A percentile compares a stretch with the other conserved stretches of the same genome.
Evolutionary conservation across 225 moss, liverwort and hornwort species (phyloP).

Genomic region (Takakia lepidozioides): DNA sequence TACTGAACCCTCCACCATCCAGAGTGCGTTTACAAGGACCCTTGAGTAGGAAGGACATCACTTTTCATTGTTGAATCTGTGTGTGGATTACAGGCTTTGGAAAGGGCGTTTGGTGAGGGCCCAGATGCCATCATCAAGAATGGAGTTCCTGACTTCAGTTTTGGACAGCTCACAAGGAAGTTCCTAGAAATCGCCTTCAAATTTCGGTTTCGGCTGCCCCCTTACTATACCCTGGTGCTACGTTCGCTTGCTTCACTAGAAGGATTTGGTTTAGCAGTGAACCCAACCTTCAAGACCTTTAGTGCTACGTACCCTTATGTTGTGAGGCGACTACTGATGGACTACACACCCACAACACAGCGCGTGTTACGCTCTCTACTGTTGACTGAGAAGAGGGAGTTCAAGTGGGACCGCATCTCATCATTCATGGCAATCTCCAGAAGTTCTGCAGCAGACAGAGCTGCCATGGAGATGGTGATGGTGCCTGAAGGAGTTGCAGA

Average conservation of each 20-base stretch:
- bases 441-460: slow-evolving; percentile 40
- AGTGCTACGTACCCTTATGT: slow-evolving; percentile 85
- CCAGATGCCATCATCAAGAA: slow-evolving; percentile 72
- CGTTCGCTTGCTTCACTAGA: slow-evolving; percentile 86
- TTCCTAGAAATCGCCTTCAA: slow-evolving; percentile 86
- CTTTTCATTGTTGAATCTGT: slow-evolving; percentile 6
- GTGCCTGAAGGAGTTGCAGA: slow-evolving; percentile 12
- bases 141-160: slow-evolving; percentile 72
- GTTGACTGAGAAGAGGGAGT: slow-evolving; percentile 44
- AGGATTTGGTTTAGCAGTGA: slow-evolving; percentile 77
- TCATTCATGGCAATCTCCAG: slow-evolving; percentile 41
- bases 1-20: too few relatives aligned
- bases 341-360: slow-evolving; percentile 62
- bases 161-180: slow-evolving; percentile 76
- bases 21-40: not conserved
- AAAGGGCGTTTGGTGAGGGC: slow-evolving; percentile 81
- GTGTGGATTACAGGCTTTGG: slow-evolving; percentile 51
- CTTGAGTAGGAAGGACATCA: too few relatives aligned
- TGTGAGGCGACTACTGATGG: slow-evolving; percentile 58
- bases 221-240: slow-evolving; percentile 86
- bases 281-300: slow-evolving; percentile 85
- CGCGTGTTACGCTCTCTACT: slow-evolving; percentile 72
- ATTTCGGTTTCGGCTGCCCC: slow-evolving; percentile 81
- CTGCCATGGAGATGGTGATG: slow-evolving; percentile 27
- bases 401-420: slow-evolving; percentile 78